Evolutionary conservation across 108 stramenopile species (phyloP).

Genomic region (Pseudonitzschia multiseries): DNA sequence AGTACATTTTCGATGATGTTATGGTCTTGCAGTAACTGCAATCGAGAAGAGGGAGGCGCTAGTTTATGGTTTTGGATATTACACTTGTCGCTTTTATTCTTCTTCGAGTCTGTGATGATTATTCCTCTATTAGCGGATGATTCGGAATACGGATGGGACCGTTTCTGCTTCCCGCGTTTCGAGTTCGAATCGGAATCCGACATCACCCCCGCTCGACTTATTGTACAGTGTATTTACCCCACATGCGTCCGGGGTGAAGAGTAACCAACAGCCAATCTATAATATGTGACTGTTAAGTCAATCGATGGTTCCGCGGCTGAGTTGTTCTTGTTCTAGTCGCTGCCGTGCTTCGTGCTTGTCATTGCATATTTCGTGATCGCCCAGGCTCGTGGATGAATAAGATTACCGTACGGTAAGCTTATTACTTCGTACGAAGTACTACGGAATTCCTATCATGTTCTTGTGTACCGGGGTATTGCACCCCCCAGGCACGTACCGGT

Average conservation of each 20-base stretch:
- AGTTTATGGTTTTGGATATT: background rate
- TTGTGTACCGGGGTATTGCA: too few species aligned
- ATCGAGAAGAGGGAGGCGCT: background rate
- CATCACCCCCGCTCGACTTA: background rate
- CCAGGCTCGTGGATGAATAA: too few species aligned
- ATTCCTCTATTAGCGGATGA: background rate
- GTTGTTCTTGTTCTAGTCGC: too few species aligned
- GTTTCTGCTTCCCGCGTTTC: background rate
- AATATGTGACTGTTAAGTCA: too few species aligned
- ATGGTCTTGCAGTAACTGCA: constrained; percentile 10
- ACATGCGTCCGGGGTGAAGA: background rate
- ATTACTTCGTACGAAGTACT: too few species aligned
- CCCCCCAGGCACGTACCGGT: too few species aligned
- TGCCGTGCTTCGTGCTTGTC: too few species aligned
- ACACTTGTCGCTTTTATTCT: background rate
- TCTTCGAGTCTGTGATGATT: background rate
- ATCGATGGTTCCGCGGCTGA: too few species aligned
- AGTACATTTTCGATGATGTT: background rate
- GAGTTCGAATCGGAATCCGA: background rate
- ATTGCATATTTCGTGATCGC: too few species aligned
- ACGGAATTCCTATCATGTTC: too few species aligned
- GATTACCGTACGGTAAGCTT: too few species aligned
- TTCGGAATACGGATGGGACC: background rate
- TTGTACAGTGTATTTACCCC: background rate
- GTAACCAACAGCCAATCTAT: background rate